Base-by-base conservation (phyloP, 228 moss, liverwort and hornwort species). In the Sphagnum fallax region DNA sequence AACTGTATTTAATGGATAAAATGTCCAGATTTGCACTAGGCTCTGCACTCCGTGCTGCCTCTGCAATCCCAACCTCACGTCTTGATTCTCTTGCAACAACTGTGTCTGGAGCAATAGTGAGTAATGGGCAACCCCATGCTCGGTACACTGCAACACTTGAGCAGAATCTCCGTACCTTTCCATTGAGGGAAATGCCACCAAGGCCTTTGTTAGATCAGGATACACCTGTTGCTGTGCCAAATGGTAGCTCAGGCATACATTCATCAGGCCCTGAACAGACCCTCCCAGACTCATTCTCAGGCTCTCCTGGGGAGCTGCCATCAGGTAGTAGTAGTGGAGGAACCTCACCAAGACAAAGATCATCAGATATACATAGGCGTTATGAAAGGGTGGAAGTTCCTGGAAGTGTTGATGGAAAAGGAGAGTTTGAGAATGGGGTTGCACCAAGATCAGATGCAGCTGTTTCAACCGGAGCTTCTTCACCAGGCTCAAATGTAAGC, bases 1-100 rank as follows among this genome's bases (percentile, higher is more conserved):
- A 32, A 55, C 55, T 8, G 55, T 55, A 47, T 61, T 5, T 62
- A 8, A 62, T 61, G 69, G 12, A 66, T 68, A 57, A 16, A 12
- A 59, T 78, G 49, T 79, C 83, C 75, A 98, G 98, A 71, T 98
- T 98, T 89, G 90, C 90, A 64, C 75, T 87, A 18, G 77, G 74
- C 67, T 71, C 83, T 52, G 73, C 79, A 61, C 84, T 77, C 50
- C 58, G 73, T 65, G 67, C 78, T 48, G 61, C 80, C 12, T 80
- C 69, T 62, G 47, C 74, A 8, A 63, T 69, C 63, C 69, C 86
- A 32, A 83, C 98, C 14, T 85, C 94, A 75, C 85, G 90, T 64
- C 84, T 86, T 50, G 98, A 98, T 72, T 76, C 92, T 7, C 69
- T 85, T 65, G 75, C 87, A 71, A 75, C 81, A 67, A 72, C 86